phyloP scores from a whole-genome alignment of 805 yeast species.

The Debaryomyces hansenii region DNA sequence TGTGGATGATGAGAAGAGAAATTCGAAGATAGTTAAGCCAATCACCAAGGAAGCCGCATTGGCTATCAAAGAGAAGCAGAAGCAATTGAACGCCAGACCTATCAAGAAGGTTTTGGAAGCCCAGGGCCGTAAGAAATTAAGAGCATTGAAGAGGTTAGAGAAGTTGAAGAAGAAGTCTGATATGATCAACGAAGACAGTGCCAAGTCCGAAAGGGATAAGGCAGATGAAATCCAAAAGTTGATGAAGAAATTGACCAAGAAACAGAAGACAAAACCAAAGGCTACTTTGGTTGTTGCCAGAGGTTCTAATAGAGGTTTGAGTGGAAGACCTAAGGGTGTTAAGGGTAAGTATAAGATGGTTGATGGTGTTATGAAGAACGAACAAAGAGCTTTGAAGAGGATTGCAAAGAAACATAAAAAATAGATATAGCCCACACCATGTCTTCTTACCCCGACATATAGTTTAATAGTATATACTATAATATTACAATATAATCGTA shows the following conservation, averaged over 20 bases:
- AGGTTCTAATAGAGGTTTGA: slow-evolving; percentile 80
- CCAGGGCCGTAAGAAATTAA: slow-evolving; percentile 90
- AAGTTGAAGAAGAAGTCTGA: slow-evolving; percentile 88
- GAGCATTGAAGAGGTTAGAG: slow-evolving; percentile 81
- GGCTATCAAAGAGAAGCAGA: slow-evolving; percentile 44
- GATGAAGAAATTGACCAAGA: slow-evolving; percentile 76
- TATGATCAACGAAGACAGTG: slow-evolving; percentile 79
- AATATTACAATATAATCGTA: too few species aligned
- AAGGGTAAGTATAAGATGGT: slow-evolving; percentile 99
- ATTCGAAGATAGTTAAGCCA: slow-evolving; percentile 84
- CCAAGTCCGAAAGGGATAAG: slow-evolving; percentile 89
- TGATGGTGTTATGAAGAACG: slow-evolving; percentile 97
- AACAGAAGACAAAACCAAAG: slow-evolving; percentile 72
- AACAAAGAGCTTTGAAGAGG: slow-evolving; percentile 88
- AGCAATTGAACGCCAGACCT: slow-evolving; percentile 89
- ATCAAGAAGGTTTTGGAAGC: slow-evolving; percentile 99
- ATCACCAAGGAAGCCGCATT: slow-evolving; percentile 80
- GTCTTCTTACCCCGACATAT: not conserved
- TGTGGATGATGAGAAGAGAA: slow-evolving; percentile 84
- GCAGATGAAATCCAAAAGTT: slow-evolving; percentile 88
- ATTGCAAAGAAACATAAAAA: slow-evolving; percentile 84
- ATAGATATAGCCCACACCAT: slow-evolving; percentile 18
- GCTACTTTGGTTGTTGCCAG: slow-evolving; percentile 86
- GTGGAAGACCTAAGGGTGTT: slow-evolving; percentile 96
- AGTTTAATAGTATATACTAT: too few species aligned